A percentile compares a stretch with the other conserved stretches of the same genome.
These are phyloP conservation scores for Venturia asperata DNA, from an alignment of 2,329 filamentous ascomycete species.

Conservation along the genomic window DNA sequence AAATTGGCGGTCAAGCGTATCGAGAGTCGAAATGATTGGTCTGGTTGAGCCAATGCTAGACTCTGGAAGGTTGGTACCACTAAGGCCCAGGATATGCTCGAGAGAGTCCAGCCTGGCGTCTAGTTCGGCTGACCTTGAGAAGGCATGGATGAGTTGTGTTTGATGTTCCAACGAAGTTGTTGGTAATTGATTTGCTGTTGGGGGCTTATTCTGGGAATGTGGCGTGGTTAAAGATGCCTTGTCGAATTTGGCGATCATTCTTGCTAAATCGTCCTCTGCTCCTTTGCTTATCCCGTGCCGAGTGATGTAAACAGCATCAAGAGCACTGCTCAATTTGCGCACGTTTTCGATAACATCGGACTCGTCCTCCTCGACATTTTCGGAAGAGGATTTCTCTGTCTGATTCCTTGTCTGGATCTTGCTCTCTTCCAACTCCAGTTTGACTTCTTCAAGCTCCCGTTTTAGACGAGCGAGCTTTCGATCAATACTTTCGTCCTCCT, in stretches of 20 bases:
- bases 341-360: conserved; percentile 49
- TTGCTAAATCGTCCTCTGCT: conserved; percentile 31
- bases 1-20: conserved; percentile 74
- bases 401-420: conserved; percentile 30
- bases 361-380: conserved; percentile 39
- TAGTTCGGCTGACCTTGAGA: conserved; percentile 80
- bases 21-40: conserved; percentile 75
- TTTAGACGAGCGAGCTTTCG: conserved; percentile 74
- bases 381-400: conserved; percentile 21
- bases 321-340: conserved; percentile 60
- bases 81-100: conserved; percentile 75
- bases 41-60: conserved; percentile 45
- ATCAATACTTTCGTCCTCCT: conserved; percentile 70
- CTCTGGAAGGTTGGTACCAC: conserved; percentile 59
- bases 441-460: conserved; percentile 65
- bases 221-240: not conserved
- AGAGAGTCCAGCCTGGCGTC: conserved; percentile 71
- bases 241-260: conserved; percentile 31
- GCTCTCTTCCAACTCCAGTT: conserved; percentile 46
- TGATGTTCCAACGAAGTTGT: conserved; percentile 22
- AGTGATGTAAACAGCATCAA: conserved; percentile 56
- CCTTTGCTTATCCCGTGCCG: conserved; percentile 31
- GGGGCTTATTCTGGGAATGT: not conserved
- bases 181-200: not conserved
- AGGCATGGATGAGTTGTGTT: conserved; percentile 46